Conservation (phyloP, 257 asterid genomes). For the Fraxinus quadrangulata region DNA sequence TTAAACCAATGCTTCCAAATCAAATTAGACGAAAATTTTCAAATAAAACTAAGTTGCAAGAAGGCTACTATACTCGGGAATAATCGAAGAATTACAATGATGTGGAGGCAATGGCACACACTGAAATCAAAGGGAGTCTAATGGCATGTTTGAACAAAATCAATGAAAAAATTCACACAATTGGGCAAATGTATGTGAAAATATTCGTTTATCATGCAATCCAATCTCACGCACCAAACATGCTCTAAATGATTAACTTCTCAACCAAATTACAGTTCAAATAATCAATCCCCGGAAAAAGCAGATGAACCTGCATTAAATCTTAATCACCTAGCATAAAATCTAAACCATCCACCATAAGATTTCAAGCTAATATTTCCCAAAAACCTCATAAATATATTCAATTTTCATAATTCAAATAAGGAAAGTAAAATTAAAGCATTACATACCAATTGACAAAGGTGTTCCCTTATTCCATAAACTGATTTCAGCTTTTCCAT, state of each 20-base stretch:
- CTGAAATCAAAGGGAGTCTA: no score
- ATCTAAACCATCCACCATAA: not conserved
- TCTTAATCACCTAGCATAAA: no score
- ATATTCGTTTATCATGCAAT: not conserved
- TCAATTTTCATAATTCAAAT: not conserved
- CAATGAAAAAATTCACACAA: not conserved
- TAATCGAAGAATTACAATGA: constrained; percentile 21
- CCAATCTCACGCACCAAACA: not conserved
- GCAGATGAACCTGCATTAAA: no score
- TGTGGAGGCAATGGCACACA: constrained; percentile 17
- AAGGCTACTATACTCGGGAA: not conserved
- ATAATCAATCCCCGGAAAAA: not conserved
- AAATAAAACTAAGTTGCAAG: constrained; percentile 15
- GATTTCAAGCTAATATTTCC: not conserved
- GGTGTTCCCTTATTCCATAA: constrained; percentile 9
- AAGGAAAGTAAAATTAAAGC: not conserved
- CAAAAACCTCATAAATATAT: not conserved
- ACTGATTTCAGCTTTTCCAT: not conserved
- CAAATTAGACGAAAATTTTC: constrained; percentile 17
- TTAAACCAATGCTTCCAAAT: not conserved
- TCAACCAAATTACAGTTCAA: constrained; percentile 3
- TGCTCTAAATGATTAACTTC: not conserved
- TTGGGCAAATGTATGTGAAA: no score
- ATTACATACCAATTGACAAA: not conserved
- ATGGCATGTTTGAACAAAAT: not conserved